Evolutionary conservation across 2,329 filamentous ascomycete genomes (phyloP).

Genomic region (Apiospora sp.): DNA sequence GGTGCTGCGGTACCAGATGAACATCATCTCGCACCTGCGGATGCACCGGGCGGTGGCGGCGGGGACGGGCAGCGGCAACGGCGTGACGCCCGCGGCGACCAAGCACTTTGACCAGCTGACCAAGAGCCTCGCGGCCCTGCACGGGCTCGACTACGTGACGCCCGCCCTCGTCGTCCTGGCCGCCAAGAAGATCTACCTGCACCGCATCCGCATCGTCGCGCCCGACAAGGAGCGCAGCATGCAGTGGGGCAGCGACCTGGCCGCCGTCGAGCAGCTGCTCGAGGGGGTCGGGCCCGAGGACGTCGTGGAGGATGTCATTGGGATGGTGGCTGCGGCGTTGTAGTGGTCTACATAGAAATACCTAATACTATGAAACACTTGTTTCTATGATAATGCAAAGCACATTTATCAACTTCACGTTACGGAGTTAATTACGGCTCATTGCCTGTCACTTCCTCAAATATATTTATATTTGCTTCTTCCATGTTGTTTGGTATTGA

Average conservation of each 20-base stretch:
- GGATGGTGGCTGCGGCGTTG: constrained; percentile 62
- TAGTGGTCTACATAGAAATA: constrained; percentile 36
- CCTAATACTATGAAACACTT: constrained; percentile 8
- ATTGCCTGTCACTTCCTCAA: not conserved
- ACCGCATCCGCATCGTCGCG: constrained; percentile 76
- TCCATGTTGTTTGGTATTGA: constrained; percentile 14
- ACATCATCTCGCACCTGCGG: constrained; percentile 86
- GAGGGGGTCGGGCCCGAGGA: constrained; percentile 68
- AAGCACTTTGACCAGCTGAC: constrained; percentile 76
- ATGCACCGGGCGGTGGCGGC: constrained; percentile 81
- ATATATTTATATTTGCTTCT: not conserved
- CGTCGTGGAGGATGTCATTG: constrained; percentile 70
- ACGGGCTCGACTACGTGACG: constrained; percentile 81
- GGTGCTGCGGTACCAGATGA: constrained; percentile 83
- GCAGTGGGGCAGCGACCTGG: constrained; percentile 87
- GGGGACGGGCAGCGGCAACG: constrained; percentile 56
- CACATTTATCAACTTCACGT: not conserved
- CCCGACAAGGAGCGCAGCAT: constrained; percentile 83
- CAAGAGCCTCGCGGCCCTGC: constrained; percentile 80
- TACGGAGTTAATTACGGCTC: not conserved
- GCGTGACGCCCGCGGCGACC: constrained; percentile 80
- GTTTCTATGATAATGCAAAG: constrained; percentile 1
- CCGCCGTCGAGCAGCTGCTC: constrained; percentile 72
- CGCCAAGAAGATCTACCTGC: constrained; percentile 84
- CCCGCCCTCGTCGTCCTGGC: constrained; percentile 86